Evolutionary conservation across 306 rosid species (phyloP).

Genomic region (Hippophae gyantsensis): DNA sequence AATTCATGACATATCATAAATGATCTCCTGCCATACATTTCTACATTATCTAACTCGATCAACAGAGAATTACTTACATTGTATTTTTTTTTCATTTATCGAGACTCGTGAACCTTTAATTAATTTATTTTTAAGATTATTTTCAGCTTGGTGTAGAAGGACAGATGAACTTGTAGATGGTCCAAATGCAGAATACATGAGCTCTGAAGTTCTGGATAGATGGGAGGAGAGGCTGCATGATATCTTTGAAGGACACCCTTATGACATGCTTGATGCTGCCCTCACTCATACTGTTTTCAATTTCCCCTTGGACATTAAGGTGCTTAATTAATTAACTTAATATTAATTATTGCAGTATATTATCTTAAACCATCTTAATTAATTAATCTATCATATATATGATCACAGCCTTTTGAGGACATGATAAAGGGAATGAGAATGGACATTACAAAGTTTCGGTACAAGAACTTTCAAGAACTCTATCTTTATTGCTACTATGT

Average conservation of each 20-base stretch:
- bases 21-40: too few relatives aligned
- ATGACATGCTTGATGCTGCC: slow-evolving; percentile 71
- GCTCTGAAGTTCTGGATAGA: slow-evolving; percentile 65
- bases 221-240: slow-evolving; percentile 78
- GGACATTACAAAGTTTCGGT: slow-evolving; percentile 58
- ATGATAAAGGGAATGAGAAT: slow-evolving; percentile 90
- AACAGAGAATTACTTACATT: too few relatives aligned
- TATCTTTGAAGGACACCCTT: slow-evolving; percentile 65
- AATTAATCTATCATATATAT: background rate
- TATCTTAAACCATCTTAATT: too few relatives aligned
- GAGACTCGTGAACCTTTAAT: background rate
- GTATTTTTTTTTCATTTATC: background rate
- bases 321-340: too few relatives aligned
- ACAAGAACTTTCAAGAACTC: slow-evolving; percentile 60
- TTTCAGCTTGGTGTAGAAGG: slow-evolving; percentile 87
- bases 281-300: slow-evolving; percentile 51
- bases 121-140: background rate
- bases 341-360: too few relatives aligned
- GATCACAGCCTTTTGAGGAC: slow-evolving; percentile 57
- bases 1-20: too few relatives aligned
- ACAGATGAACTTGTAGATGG: slow-evolving; percentile 85
- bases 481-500: slow-evolving; percentile 85
- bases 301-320: slow-evolving; percentile 69
- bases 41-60: too few relatives aligned
- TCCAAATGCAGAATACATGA: slow-evolving; percentile 64